Evolutionary conservation across 371 early-diverging fungal species (phyloP), one percentile per base, ranked within the genome.

Genomic region (Mucor circinelloides): DNA sequence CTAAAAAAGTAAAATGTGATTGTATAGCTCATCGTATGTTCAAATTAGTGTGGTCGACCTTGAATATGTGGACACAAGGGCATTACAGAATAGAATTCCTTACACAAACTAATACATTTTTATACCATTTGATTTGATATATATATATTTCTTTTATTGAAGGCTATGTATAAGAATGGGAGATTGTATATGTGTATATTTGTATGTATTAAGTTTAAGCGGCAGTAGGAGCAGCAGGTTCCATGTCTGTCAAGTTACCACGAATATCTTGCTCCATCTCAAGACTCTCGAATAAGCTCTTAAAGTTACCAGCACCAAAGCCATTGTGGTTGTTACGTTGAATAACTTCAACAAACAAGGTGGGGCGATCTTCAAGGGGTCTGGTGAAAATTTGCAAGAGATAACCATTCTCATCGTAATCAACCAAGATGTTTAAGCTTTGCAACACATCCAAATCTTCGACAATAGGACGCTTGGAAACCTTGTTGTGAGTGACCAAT

Each of bases 291-390:
- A 98, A 98, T 63, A 95, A 84, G 69, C 93, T 93, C 91, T 97
- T 95, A 87, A 98, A 98, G 87, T 98, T 98, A 61, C 99, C 99
- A 44, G 97, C 97, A 63, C 99, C 99, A 77, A 97, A 98, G 27
- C 99, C 97, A 78, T 93, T 87, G 73, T 95, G 95, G 77, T 96
- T 95, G 59, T 91, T 87, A 40, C 98, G 91, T 81, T 98, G 98
- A 74, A 97, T 98, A 74, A 98, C 90, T 80, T 98, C 99, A 50
- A 96, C 85, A 79, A 97, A 98, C 42, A 97, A 83, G 2, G 99
- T 98, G 15, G 99, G 99, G 55, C 98, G 88, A 75, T 98, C 99
- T 81, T 97, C 94, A 17, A 96, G 78, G 19, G 98, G 98, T 77
- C 93, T 92, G 61, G 94, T 93, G 80, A 94, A 95, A 72, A 97